phyloP scores from a whole-genome alignment of 345 rosid genomes.

The Arabidopsis thaliana region DNA sequence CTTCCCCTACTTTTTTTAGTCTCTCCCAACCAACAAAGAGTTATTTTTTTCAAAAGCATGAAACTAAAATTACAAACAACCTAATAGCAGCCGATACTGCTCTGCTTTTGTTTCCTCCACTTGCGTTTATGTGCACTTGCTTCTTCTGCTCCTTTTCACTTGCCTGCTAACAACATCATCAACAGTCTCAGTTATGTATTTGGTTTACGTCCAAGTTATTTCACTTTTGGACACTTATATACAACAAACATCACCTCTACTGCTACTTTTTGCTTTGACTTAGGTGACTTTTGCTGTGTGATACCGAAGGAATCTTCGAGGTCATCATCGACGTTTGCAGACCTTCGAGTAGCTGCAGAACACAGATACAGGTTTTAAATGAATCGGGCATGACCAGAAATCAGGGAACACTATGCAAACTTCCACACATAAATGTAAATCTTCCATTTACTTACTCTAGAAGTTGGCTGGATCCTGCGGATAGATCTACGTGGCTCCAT shows the following conservation, averaged over 20 bases:
- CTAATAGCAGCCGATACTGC: constrained; percentile 36
- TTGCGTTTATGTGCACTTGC: constrained; percentile 43
- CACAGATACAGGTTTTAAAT: constrained; percentile 18
- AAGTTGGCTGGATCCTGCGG: constrained; percentile 97
- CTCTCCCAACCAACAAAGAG: constrained; percentile 36
- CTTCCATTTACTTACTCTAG: constrained; percentile 65
- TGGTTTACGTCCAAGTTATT: not conserved
- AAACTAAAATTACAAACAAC: constrained; percentile 30
- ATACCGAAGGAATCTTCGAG: constrained; percentile 75
- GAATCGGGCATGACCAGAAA: not conserved
- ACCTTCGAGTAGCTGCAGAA: constrained; percentile 85
- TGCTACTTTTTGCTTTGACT: constrained; percentile 52
- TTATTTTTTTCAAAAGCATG: not conserved
- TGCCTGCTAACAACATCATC: constrained; percentile 56
- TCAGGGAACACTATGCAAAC: constrained; percentile 19
- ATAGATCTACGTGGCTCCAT: constrained; percentile 90
- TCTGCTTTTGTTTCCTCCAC: constrained; percentile 15
- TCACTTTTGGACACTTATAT: constrained; percentile 11
- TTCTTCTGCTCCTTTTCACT: constrained; percentile 52
- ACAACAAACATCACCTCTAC: constrained; percentile 47
- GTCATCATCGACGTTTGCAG: constrained; percentile 85
- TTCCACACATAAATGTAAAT: not conserved
- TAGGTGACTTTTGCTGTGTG: constrained; percentile 72
- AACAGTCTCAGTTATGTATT: constrained; percentile 29
- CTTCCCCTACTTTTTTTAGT: constrained; percentile 16